Evolutionary conservation across 2,329 filamentous ascomycete genomes (phyloP).

Genomic region (Cyclaneusma minus): DNA sequence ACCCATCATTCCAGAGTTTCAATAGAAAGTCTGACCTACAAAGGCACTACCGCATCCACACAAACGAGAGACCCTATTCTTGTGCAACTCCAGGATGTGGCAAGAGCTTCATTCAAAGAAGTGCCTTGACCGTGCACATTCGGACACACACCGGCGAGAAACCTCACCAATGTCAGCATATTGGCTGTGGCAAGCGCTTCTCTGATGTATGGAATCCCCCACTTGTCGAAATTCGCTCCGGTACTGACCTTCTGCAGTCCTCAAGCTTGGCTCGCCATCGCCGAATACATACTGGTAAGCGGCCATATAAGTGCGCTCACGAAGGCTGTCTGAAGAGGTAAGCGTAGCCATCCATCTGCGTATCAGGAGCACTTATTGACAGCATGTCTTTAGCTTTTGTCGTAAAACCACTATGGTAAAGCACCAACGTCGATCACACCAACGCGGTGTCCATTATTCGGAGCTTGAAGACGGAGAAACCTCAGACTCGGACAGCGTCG

Average conservation of each 20-base stretch:
- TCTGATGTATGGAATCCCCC: slow-evolving; percentile 20
- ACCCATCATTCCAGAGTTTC: slow-evolving; percentile 48
- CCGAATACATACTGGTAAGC: slow-evolving; percentile 51
- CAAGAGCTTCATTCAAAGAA: slow-evolving; percentile 92
- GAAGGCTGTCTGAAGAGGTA: no score
- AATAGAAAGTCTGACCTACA: slow-evolving; percentile 58
- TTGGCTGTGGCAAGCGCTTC: no score
- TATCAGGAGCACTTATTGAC: neutral
- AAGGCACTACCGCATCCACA: slow-evolving; percentile 56
- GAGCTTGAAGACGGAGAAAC: slow-evolving; percentile 25
- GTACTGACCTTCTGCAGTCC: slow-evolving; percentile 28
- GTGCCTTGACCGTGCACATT: slow-evolving; percentile 85
- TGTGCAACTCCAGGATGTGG: slow-evolving; percentile 58
- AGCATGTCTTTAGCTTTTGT: slow-evolving; percentile 43
- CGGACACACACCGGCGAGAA: slow-evolving; percentile 97
- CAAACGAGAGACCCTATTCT: slow-evolving; percentile 52
- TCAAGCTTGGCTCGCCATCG: slow-evolving; percentile 49
- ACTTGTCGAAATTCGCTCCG: no score
- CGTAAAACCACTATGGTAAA: slow-evolving; percentile 59
- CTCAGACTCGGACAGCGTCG: slow-evolving; percentile 25
- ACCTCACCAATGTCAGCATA: slow-evolving; percentile 93
- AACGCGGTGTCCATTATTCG: slow-evolving; percentile 36
- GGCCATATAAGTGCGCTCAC: slow-evolving; percentile 42
- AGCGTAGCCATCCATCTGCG: slow-evolving; percentile 3
- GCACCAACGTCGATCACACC: slow-evolving; percentile 46